Evolutionary conservation across 192 early-diverging fungal species (phyloP).

Genomic region (Coemansia sp.): DNA sequence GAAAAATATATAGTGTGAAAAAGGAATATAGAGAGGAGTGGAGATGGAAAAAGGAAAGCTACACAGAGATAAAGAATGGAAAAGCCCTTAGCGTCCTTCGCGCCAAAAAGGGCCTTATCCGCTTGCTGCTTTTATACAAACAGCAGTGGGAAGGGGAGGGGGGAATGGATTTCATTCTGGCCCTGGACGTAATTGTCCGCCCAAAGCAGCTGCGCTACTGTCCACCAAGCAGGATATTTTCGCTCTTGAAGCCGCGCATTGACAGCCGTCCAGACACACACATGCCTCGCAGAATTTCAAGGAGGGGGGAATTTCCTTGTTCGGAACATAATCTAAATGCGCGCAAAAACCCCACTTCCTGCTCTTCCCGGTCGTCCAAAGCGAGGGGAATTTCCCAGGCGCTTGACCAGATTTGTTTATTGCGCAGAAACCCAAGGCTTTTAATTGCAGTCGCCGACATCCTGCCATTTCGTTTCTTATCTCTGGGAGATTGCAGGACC

Average conservation of each 20-base stretch:
- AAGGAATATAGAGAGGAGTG: background rate
- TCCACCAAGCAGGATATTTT: background rate
- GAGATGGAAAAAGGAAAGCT: background rate
- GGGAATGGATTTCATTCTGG: background rate
- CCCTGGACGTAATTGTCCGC: background rate
- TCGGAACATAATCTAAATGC: background rate
- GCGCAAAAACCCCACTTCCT: background rate
- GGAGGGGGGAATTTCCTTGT: background rate
- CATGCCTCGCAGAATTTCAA: too few species aligned
- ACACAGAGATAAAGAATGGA: conserved; percentile 7
- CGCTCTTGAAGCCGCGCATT: background rate
- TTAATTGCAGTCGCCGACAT: too few species aligned
- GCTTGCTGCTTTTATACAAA: background rate
- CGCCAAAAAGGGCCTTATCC: background rate
- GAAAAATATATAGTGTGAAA: conserved; percentile 1
- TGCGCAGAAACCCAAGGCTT: too few species aligned
- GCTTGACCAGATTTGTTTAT: too few species aligned
- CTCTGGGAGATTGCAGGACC: too few species aligned
- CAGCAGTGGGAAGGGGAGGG: background rate
- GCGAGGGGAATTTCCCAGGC: background rate
- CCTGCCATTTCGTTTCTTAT: too few species aligned
- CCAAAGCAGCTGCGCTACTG: too few species aligned
- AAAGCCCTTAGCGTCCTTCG: background rate
- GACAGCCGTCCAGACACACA: background rate
- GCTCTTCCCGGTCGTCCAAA: background rate